Percentiles rank a stretch among this genome's conserved stretches.
Conservation (phyloP, 208 protist species). For the Crithidia thermophila region DNA sequence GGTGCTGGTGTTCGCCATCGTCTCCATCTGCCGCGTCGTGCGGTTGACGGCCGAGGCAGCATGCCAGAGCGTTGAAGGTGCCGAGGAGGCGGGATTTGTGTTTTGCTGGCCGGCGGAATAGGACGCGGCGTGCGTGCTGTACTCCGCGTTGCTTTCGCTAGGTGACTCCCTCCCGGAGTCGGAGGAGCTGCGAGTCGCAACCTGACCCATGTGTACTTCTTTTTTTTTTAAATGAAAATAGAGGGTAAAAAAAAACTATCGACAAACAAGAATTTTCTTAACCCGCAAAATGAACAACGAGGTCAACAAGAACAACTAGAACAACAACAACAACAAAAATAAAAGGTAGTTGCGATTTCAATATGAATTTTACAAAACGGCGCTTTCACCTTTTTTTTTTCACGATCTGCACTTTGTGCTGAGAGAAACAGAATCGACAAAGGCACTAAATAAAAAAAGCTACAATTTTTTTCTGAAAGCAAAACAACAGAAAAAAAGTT, state of each 20-base stretch:
- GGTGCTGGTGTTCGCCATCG: neutral
- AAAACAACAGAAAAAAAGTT: neutral
- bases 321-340: neutral
- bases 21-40: no score
- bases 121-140: neutral
- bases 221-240: neutral
- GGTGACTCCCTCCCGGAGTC: neutral
- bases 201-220: slow-evolving; percentile 19
- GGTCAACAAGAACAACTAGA: neutral
- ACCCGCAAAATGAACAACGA: slow-evolving; percentile 7
- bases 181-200: neutral
- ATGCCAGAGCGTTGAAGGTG: no score
- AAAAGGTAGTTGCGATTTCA: neutral
- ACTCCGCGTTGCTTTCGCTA: neutral
- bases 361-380: no score
- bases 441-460: neutral
- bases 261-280: slow-evolving; percentile 7
- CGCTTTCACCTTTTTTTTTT: no score
- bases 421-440: neutral
- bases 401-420: no score
- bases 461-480: no score
- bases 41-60: no score
- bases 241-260: neutral
- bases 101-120: neutral
- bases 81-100: neutral